Evolutionary conservation across 768 basidiomycete species (phyloP).

Genomic region (Serendipita sp.): DNA sequence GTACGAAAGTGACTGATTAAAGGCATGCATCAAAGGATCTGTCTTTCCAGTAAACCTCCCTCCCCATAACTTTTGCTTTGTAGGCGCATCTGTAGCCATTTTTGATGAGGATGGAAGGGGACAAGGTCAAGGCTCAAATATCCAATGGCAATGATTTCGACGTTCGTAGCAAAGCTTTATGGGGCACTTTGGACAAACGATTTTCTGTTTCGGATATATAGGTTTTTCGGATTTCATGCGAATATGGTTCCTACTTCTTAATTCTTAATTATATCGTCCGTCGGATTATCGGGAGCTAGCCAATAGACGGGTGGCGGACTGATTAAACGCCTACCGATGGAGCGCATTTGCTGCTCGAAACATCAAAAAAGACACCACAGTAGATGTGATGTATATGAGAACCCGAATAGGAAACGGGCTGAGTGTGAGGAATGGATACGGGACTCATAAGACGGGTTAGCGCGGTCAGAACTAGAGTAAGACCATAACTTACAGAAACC

Average conservation of each 20-base stretch:
- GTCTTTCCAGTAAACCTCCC: constrained; percentile 79
- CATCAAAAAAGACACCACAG: constrained; percentile 33
- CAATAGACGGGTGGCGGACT: neutral
- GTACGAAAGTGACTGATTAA: constrained; percentile 91
- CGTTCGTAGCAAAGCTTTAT: neutral
- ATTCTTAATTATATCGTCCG: neutral
- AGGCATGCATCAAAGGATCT: constrained; percentile 93
- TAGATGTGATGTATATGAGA: constrained; percentile 40
- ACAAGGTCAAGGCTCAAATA: neutral
- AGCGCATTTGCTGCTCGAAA: constrained; percentile 45
- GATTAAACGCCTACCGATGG: constrained; percentile 21
- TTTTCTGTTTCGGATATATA: neutral
- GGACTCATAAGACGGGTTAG: constrained; percentile 29
- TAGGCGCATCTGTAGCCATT: constrained; percentile 24
- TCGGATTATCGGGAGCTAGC: neutral
- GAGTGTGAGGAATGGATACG: constrained; percentile 67
- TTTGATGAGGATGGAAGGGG: neutral
- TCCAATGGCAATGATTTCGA: neutral
- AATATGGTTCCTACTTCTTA: neutral
- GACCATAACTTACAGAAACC: constrained; percentile 35
- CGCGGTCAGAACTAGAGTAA: neutral
- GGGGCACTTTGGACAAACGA: neutral
- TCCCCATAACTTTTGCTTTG: constrained; percentile 71
- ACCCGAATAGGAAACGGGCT: constrained; percentile 35
- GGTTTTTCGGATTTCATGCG: neutral